Base-by-base conservation (phyloP, 2,329 filamentous ascomycete species). In the Colletotrichum sp. region DNA sequence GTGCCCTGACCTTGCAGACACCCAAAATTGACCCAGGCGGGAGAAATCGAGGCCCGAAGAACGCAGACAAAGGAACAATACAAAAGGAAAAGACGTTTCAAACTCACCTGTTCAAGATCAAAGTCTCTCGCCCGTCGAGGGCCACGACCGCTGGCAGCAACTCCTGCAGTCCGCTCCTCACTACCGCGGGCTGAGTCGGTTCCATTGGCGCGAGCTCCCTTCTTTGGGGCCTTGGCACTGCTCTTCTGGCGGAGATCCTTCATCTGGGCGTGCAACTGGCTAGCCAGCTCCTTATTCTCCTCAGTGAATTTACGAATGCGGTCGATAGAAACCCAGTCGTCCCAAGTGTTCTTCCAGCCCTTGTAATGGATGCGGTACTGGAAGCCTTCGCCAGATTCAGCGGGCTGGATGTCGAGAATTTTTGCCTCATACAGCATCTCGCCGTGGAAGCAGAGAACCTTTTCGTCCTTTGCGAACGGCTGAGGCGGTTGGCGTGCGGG, bases 321-420 rank as follows among this genome's bases (percentile, higher is more conserved):
- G 83, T 98, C 96, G 84, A 95, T 93, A 27, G 94, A 91, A 58
- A 98, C 97, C 96, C 96, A 98, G 86, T 99, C 97, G 86, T 99
- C 97, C 97, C 97, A 99, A 89, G 95, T 98, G 83, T 96, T 96
- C 88, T 99, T 99, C 97, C 97, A 99, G 80, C 97, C 97, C 85
- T 98, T 98, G 87, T 99, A 99, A 85, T 99, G 97, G 69, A 99
- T 94, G 81, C 94, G 94, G 86, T 98, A 99, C 82, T 95, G 92
- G 81, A 92, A 95, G 75, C 93, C 86, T 55, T 84, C 93, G 24
- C 85, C 93, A 82, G 92, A 92, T 84, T 94, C 93, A 80, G 93
- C 93, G 58, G 80, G 89, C 87, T 83, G 91, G 36, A 94, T 89
- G 77, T 98, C 96, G 76, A 98, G 91, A 66, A 99, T 93, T 86